Base-by-base conservation (phyloP, 352 stramenopile genomes). In the Lagenidium giganteum region DNA sequence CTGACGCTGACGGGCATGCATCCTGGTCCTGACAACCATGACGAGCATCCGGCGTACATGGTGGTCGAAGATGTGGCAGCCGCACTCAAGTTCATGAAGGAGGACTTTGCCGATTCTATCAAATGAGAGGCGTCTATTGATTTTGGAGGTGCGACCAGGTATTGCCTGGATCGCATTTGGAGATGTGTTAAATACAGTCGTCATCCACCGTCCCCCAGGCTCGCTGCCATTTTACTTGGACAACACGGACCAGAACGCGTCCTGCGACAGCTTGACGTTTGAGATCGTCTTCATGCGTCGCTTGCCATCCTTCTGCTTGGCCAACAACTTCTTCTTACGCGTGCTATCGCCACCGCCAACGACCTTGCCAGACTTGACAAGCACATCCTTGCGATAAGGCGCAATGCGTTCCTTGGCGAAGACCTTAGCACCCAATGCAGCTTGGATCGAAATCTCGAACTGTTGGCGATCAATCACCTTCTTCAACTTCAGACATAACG, bases 241-340 rank as follows among this genome's bases (percentile, higher is more conserved):
- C 25, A 99, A 59, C 39, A 99, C 96, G 20, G 96, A 97, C 87
- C 98, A 98, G 64, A 99, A 99, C 14, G 96, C 96, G 43, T 96
- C 95, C 66, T 99, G 96, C 38, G 85, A 96, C 29, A 99, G 75
- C 53, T 95, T 75, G 4, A 99, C 96, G 50, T 97, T 98, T 7
- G 95, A 92, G 34, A 98, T 83, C 12, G 90, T 95, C 70, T 98
- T 97, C 70, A 97, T 95, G 45, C 91, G 89, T 48, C 97, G 96
- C 76, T 99, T 99, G 50, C 97, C 97, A 45, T 96, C 73, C 63
- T 99, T 99, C 65, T 99, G 97, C 70, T 99, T 99, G 53, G 98
- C 96, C 11, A 99, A 63, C 23, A 99, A 75, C 57, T 99, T 99
- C 54, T 98, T 98, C 67, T 99, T 99, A 38, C 97, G 74, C 36